Conservation (phyloP, 1,284 basidiomycete genomes). For the Ceraceosorus guamensis region DNA sequence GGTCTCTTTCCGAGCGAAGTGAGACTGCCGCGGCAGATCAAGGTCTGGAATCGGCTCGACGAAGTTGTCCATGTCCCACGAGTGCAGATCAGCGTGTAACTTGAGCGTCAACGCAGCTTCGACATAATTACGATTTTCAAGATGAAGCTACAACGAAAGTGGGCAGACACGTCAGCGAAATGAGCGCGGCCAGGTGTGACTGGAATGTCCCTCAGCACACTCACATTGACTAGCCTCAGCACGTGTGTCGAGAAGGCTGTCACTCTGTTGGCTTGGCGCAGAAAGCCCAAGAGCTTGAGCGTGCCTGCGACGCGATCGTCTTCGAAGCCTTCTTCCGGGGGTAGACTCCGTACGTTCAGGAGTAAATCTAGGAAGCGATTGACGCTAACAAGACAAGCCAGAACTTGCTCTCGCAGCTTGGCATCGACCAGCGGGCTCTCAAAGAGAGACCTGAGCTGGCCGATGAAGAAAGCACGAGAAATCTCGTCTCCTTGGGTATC, state of each 20-base stretch:
- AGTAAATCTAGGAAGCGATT: conserved; percentile 91
- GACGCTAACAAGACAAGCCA: conserved; percentile 76
- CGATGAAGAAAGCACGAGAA: conserved; percentile 82
- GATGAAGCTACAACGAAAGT: conserved; percentile 51
- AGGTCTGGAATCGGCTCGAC: conserved; percentile 56
- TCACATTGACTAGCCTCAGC: conserved; percentile 36
- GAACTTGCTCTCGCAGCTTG: conserved; percentile 67
- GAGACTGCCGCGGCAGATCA: conserved; percentile 79
- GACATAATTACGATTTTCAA: conserved; percentile 78
- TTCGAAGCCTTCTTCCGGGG: conserved; percentile 39
- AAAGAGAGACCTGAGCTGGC: conserved; percentile 80
- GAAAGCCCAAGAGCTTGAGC: conserved; percentile 55
- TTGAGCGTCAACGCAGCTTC: conserved; percentile 80
- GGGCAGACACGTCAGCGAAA: background rate
- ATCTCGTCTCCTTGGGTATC: conserved; percentile 83
- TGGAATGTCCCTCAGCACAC: conserved; percentile 1
- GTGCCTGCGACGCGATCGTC: conserved; percentile 92
- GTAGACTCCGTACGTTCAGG: conserved; percentile 76
- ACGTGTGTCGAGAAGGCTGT: conserved; percentile 41
- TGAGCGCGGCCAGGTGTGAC: background rate
- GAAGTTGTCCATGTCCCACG: conserved; percentile 72
- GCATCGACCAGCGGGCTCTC: conserved; percentile 74
- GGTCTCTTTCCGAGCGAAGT: conserved; percentile 82
- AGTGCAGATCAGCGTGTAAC: conserved; percentile 84
- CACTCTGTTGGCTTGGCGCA: conserved; percentile 39